Conservation (phyloP, 2,329 filamentous ascomycete species). For the Xylaria sp. region DNA sequence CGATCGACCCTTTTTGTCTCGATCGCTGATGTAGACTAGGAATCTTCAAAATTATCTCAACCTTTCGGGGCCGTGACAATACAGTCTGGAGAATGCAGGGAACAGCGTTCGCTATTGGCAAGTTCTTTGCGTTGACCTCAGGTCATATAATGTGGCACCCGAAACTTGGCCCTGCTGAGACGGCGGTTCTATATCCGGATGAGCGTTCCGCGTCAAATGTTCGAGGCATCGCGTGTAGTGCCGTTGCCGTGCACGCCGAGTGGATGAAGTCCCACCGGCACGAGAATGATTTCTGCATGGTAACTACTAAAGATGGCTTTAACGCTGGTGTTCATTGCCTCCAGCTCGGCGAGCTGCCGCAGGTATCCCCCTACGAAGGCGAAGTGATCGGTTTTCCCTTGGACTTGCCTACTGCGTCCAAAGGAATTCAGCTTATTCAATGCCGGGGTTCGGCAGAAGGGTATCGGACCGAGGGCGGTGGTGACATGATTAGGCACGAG, state of each 20-base stretch:
- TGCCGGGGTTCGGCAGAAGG: neutral
- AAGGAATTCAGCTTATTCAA: neutral
- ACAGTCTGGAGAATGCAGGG: neutral
- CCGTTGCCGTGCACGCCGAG: neutral
- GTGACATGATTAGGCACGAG: neutral
- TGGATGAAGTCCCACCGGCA: neutral
- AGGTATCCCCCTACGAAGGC: neutral
- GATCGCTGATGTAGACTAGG: neutral
- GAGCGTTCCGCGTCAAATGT: neutral
- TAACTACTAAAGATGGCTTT: slow-evolving; percentile 5
- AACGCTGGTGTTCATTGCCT: neutral
- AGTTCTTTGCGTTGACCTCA: neutral
- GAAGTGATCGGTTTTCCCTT: neutral
- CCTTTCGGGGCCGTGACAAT: neutral
- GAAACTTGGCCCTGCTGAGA: slow-evolving; percentile 10
- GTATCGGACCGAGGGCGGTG: no score
- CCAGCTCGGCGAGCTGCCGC: neutral
- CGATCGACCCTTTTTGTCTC: no score
- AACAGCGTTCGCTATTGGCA: slow-evolving; percentile 2
- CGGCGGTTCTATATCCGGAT: neutral
- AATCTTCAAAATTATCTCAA: neutral
- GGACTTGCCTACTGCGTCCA: neutral
- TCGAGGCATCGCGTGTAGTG: neutral
- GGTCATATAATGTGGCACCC: slow-evolving; percentile 9
- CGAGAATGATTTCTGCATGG: slow-evolving; percentile 19